Evolutionary conservation across 352 stramenopile species (phyloP).

Genomic region (Phytophthora megakarya): DNA sequence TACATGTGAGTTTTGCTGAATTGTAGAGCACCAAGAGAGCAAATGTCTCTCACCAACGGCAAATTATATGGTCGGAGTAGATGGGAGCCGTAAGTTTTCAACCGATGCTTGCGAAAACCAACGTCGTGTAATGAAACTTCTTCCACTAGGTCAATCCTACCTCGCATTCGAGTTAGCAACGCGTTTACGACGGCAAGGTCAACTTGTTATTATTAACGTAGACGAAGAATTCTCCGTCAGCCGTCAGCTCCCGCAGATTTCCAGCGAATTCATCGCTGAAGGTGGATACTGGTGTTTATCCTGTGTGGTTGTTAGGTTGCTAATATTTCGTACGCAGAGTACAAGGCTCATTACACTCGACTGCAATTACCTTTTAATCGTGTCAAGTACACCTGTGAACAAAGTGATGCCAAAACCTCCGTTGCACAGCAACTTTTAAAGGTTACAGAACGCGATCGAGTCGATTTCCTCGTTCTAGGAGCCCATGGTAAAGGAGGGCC

Average conservation of each 20-base stretch:
- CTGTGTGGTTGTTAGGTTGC: background rate
- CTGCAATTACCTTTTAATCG: slow-evolving; percentile 48
- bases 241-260: slow-evolving; percentile 62
- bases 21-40: slow-evolving; percentile 44
- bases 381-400: slow-evolving; percentile 43
- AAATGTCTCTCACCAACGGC: slow-evolving; percentile 49
- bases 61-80: slow-evolving; percentile 58
- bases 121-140: background rate
- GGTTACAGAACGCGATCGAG: slow-evolving; percentile 21
- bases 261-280: slow-evolving; percentile 59
- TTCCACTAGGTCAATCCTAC: slow-evolving; percentile 56
- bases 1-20: background rate
- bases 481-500: slow-evolving; percentile 65
- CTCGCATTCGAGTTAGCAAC: slow-evolving; percentile 58
- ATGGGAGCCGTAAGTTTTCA: slow-evolving; percentile 62
- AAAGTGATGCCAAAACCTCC: slow-evolving; percentile 21
- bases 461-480: slow-evolving; percentile 62
- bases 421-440: slow-evolving; percentile 48
- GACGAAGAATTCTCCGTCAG: slow-evolving; percentile 52
- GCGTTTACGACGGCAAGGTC: slow-evolving; percentile 53
- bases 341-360: slow-evolving; percentile 48
- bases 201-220: slow-evolving; percentile 50
- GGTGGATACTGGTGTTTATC: slow-evolving; percentile 24
- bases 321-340: slow-evolving; percentile 40
- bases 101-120: background rate